Percentiles rank a stretch among this genome's conserved stretches.
phyloP scores from a whole-genome alignment of 108 stramenopile genomes.

The Skeletonema potamos region DNA sequence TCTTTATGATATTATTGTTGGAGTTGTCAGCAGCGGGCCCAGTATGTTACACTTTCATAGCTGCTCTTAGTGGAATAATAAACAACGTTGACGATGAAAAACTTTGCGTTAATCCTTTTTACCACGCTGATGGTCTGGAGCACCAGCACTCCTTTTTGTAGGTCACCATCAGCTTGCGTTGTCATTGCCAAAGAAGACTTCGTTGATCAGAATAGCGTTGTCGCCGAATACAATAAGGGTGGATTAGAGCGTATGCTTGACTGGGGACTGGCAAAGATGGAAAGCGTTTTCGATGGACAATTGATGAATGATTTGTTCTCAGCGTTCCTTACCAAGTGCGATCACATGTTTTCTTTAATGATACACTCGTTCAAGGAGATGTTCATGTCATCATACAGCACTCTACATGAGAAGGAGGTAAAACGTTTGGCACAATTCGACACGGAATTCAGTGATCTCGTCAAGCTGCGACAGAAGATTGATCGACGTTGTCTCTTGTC shows the following conservation, averaged over 20 bases:
- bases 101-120: background rate
- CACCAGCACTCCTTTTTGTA: background rate
- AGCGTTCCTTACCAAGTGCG: conserved; percentile 34
- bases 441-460: conserved; percentile 29
- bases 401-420: conserved; percentile 17
- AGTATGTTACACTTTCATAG: too few relatives aligned
- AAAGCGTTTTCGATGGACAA: conserved; percentile 16
- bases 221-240: conserved; percentile 21
- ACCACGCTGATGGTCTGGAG: background rate
- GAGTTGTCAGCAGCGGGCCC: too few relatives aligned
- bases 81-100: background rate
- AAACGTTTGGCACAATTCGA: conserved; percentile 29
- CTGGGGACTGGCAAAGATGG: conserved; percentile 40
- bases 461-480: conserved; percentile 33
- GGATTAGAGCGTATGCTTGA: conserved; percentile 18
- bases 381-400: conserved; percentile 10
- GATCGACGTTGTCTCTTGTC: conserved; percentile 30
- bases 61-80: too few relatives aligned
- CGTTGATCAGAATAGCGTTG: background rate
- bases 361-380: conserved; percentile 31
- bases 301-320: conserved; percentile 22
- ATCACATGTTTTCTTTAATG: conserved; percentile 22
- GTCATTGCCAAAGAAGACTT: background rate
- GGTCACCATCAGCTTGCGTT: background rate
- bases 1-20: too few relatives aligned